These are phyloP conservation scores for Nakazawaea sp. DNA, from an alignment of 805 yeast species.

Conservation along the genomic window DNA sequence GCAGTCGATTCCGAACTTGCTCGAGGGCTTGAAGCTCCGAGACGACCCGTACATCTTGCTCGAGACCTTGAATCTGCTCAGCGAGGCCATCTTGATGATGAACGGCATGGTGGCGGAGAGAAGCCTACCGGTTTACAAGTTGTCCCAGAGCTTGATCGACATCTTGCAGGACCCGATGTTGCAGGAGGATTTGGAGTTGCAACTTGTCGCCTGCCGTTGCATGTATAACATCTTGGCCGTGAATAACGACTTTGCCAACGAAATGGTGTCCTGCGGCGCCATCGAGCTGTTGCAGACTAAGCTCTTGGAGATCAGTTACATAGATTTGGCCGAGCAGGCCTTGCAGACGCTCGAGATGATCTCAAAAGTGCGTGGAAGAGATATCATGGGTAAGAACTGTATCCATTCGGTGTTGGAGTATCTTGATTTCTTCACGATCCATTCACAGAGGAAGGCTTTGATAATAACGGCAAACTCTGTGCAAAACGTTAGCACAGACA, in stretches of 20 bases:
- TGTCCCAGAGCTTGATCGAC: constrained; percentile 47
- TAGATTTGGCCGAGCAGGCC: constrained; percentile 90
- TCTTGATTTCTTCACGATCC: constrained; percentile 83
- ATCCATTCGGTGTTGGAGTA: constrained; percentile 60
- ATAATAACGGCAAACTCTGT: constrained; percentile 60
- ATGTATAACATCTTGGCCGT: constrained; percentile 76
- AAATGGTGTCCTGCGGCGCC: constrained; percentile 58
- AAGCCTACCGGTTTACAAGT: constrained; percentile 48
- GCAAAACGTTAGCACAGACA: constrained; percentile 33
- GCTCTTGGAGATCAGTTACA: constrained; percentile 68
- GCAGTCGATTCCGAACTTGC: constrained; percentile 19
- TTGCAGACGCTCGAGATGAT: constrained; percentile 67
- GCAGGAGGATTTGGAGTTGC: constrained; percentile 69
- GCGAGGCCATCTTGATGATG: constrained; percentile 63
- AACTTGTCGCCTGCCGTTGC: constrained; percentile 77
- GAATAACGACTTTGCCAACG: constrained; percentile 53
- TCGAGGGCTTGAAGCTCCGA: constrained; percentile 31
- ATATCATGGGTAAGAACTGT: constrained; percentile 53
- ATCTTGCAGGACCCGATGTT: constrained; percentile 53
- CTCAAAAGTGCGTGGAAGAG: constrained; percentile 45
- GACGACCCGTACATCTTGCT: constrained; percentile 56
- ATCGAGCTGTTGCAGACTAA: constrained; percentile 61
- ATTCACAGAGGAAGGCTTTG: constrained; percentile 80
- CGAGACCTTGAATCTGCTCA: constrained; percentile 59
- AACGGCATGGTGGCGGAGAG: constrained; percentile 57